These are phyloP conservation scores for Oropetium thomaeum DNA, from an alignment of 176 grass and related monocot species.

Conservation along the genomic window DNA sequence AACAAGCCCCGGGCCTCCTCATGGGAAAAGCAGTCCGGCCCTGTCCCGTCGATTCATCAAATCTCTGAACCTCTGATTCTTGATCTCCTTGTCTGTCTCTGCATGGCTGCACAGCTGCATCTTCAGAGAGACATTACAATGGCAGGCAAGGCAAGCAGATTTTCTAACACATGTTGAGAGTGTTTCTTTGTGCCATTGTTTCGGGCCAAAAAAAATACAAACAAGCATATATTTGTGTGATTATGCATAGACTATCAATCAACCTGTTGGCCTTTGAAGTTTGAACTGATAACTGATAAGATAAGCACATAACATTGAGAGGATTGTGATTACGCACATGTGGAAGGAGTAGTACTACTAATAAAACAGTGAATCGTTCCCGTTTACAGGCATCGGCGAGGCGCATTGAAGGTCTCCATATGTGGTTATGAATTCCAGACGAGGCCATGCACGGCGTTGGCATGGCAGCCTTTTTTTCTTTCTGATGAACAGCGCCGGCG, in stretches of 20 bases:
- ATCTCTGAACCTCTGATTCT: not conserved
- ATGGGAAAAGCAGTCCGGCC: not conserved
- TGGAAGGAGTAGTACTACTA: too few relatives aligned
- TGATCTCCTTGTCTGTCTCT: not conserved
- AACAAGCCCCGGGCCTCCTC: constrained; percentile 6
- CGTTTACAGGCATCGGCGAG: not conserved
- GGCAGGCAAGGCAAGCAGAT: not conserved
- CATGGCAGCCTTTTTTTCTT: not conserved
- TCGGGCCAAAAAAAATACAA: too few relatives aligned
- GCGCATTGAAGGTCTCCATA: not conserved
- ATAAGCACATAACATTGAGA: too few relatives aligned
- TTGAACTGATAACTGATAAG: too few relatives aligned
- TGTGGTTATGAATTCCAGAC: not conserved
- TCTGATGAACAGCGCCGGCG: not conserved
- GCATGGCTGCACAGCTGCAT: not conserved
- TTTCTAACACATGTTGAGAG: not conserved
- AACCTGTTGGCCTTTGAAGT: too few relatives aligned
- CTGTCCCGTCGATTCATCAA: not conserved
- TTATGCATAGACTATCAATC: too few relatives aligned
- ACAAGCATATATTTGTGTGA: too few relatives aligned
- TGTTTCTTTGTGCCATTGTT: too few relatives aligned
- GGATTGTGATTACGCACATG: too few relatives aligned
- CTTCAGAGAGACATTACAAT: not conserved
- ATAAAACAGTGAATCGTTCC: too few relatives aligned
- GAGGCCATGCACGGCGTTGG: not conserved